Evolutionary conservation across 2,329 filamentous ascomycete genomes (phyloP), one percentile per base, ranked within the genome.

Genomic region (Aspergillus quadricinctus): DNA sequence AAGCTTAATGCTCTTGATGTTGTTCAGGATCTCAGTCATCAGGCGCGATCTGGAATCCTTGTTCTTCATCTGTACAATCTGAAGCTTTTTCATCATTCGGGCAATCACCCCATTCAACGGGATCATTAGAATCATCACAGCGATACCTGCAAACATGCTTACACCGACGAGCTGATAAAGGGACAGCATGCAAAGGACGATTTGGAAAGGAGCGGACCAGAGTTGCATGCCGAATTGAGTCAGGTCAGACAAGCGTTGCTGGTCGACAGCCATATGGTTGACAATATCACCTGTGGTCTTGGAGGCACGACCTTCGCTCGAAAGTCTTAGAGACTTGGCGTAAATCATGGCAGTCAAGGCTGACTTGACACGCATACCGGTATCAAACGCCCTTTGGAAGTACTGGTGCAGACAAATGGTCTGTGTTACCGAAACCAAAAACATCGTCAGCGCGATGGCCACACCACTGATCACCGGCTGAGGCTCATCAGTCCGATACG

Each of bases 1-100:
- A 21, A 99, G 84, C 78, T 99, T 99, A 79, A 99, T 94, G 71
- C 92, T 96, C 80, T 99, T 99, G 90, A 99, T 99, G 77, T 97
- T 97, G 80, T 95, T 97, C 69, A 99, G 81, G 63, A 99, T 99
- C 75, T 99, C 94, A 6, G 93, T 95, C 81, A 97, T 97, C 57
- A 99, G 78, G 50, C 93, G 86, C 49, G 92, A 96, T 69, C 94
- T 86, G 41, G 92, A 84, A 68, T 99, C 94, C 78, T 99, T 99
- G 79, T 97, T 97, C 80, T 95, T 96, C 94, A 99, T 99, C 78
- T 99, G 94, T 62, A 87, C 81, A 75, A 97, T 95, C 72, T 99
- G 95, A 66, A 99, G 78, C 46, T 83, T 91, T 78, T 96, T 97
- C 89, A 97, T 97, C 65, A 96, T 82, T 57, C 88, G 85, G 25